Evolutionary conservation across 805 yeast genomes (phyloP).

Genomic region (Candida pseudoglaebosa): DNA sequence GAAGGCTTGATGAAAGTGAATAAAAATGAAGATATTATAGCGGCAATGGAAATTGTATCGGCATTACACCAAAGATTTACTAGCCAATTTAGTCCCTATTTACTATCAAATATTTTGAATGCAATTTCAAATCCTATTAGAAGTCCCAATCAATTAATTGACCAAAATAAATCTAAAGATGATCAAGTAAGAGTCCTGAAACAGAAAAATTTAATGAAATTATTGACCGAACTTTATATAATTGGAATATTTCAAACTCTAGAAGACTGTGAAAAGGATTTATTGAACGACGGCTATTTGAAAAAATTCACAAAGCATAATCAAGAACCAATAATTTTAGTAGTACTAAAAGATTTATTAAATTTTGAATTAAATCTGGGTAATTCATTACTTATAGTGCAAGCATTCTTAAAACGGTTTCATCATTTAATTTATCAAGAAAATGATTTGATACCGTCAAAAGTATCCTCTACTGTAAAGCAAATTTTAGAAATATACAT

Average conservation of each 20-base stretch:
- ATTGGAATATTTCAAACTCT: conserved; percentile 52
- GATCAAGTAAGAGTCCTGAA: conserved; percentile 41
- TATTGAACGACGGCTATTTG: conserved; percentile 42
- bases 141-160: conserved; percentile 14
- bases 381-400: conserved; percentile 34
- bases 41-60: conserved; percentile 65
- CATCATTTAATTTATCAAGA: conserved; percentile 25
- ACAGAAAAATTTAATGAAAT: conserved; percentile 45
- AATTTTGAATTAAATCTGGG: conserved; percentile 26
- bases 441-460: conserved; percentile 21
- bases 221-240: conserved; percentile 55
- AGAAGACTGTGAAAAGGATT: conserved; percentile 36
- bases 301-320: conserved; percentile 24
- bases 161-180: conserved; percentile 31
- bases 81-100: conserved; percentile 45
- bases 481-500: conserved; percentile 42
- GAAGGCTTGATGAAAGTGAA: conserved; percentile 57
- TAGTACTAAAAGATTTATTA: conserved; percentile 27
- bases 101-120: conserved; percentile 40
- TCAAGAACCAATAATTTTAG: conserved; percentile 19
- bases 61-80: conserved; percentile 76
- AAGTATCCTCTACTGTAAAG: conserved; percentile 21
- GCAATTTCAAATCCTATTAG: conserved; percentile 30
- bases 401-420: conserved; percentile 49
- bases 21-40: conserved; percentile 53